A percentile compares a stretch with the other conserved stretches of the same genome.
Evolutionary conservation across 345 rosid species (phyloP).

Genomic region (Clausena lansium): DNA sequence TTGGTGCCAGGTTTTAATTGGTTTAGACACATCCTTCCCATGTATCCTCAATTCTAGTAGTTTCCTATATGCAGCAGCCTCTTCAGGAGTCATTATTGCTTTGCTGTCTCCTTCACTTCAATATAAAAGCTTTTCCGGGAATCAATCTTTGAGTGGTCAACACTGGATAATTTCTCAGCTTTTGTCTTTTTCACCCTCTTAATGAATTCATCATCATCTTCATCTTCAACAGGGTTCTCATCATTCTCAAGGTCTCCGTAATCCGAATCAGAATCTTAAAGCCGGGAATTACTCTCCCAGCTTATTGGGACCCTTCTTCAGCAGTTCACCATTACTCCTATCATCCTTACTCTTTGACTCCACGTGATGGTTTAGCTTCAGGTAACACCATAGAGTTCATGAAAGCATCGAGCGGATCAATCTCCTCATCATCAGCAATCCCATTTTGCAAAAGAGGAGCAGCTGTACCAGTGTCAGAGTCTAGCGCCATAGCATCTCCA

Average conservation of each 20-base stretch:
- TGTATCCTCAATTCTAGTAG: conserved; percentile 83
- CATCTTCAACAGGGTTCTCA: conserved; percentile 66
- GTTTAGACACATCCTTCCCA: conserved; percentile 93
- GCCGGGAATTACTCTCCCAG: conserved; percentile 88
- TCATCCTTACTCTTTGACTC: conserved; percentile 32
- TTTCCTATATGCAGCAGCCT: conserved; percentile 76
- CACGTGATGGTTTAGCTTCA: conserved; percentile 55
- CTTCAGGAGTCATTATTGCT: conserved; percentile 71
- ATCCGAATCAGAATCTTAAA: conserved; percentile 84
- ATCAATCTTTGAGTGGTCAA: conserved; percentile 90
- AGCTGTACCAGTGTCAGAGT: conserved; percentile 36
- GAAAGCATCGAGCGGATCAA: conserved; percentile 95
- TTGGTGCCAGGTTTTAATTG: conserved; percentile 90
- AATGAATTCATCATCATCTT: conserved; percentile 94
- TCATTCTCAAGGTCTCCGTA: conserved; percentile 58
- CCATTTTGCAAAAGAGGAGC: conserved; percentile 34
- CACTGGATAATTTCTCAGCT: conserved; percentile 83
- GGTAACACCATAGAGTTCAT: conserved; percentile 94
- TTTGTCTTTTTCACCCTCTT: conserved; percentile 99
- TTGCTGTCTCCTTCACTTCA: conserved; percentile 81
- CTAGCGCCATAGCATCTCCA: conserved; percentile 53
- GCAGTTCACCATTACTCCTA: conserved; percentile 38
- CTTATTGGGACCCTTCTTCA: conserved; percentile 57
- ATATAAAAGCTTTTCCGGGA: conserved; percentile 81
- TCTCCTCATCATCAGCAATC: conserved; percentile 63